Conservation (phyloP, 2,329 filamentous ascomycete species). For the Calonectria montana region DNA sequence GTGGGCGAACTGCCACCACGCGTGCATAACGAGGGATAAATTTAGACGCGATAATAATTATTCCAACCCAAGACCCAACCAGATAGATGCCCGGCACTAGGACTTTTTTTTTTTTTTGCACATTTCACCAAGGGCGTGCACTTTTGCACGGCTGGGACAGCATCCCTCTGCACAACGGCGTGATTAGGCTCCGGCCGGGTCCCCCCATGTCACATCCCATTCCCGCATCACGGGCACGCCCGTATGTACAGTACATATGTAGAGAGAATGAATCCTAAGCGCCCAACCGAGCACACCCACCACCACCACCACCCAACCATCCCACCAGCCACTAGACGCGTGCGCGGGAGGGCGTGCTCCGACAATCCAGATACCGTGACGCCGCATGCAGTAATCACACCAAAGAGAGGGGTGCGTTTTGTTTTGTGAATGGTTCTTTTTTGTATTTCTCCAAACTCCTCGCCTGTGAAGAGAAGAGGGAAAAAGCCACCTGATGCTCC, state of each 20-base stretch:
- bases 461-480: not conserved
- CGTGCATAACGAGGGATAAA: not conserved
- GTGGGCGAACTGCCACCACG: not conserved
- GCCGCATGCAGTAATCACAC: slow-evolving; percentile 13
- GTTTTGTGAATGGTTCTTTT: not conserved
- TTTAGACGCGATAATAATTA: not conserved
- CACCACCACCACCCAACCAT: not conserved
- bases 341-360: not conserved
- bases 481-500: not conserved
- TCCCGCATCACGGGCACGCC: not conserved
- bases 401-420: not conserved
- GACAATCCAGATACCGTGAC: not conserved
- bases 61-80: not conserved
- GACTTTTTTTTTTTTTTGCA: not conserved
- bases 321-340: not conserved
- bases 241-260: not conserved
- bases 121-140: not conserved
- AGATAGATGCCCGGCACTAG: not conserved
- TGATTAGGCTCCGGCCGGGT: slow-evolving; percentile 2
- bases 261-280: not conserved
- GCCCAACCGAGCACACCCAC: slow-evolving; percentile 4
- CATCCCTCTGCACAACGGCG: not conserved
- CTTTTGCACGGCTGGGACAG: not conserved
- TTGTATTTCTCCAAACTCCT: not conserved
- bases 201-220: slow-evolving; percentile 11